These are phyloP conservation scores for Zygosaccharomyces siamensis DNA, from an alignment of 805 yeast species.

Conservation along the genomic window DNA sequence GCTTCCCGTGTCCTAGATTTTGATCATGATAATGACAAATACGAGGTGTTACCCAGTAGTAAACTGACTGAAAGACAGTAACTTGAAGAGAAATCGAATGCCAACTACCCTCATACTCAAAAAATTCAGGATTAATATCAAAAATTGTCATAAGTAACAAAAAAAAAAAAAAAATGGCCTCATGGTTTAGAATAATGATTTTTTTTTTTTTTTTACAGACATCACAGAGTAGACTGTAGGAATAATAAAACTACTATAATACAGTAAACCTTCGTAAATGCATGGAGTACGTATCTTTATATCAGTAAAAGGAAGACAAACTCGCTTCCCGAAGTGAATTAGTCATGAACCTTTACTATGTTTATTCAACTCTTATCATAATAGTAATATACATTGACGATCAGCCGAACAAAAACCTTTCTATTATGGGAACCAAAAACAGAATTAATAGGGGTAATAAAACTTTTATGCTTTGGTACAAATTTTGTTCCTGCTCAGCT, in stretches of 20 bases:
- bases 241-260: not conserved
- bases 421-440: slow-evolving; percentile 32
- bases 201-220: not conserved
- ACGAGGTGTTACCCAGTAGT: slow-evolving; percentile 73
- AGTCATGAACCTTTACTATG: slow-evolving; percentile 1
- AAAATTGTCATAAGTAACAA: slow-evolving; percentile 32
- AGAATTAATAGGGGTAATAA: slow-evolving; percentile 29
- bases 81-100: slow-evolving; percentile 2
- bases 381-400: slow-evolving; percentile 1
- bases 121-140: slow-evolving; percentile 37
- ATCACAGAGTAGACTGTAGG: no score
- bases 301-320: not conserved
- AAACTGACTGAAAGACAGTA: slow-evolving; percentile 46
- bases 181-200: slow-evolving; percentile 33
- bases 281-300: not conserved
- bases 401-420: slow-evolving; percentile 29
- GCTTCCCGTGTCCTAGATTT: not conserved
- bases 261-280: slow-evolving; percentile 1
- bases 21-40: slow-evolving; percentile 30
- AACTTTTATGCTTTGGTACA: slow-evolving; percentile 29
- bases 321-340: not conserved
- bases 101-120: slow-evolving; percentile 25
- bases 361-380: not conserved
- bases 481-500: slow-evolving; percentile 20
- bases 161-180: slow-evolving; percentile 37